phyloP scores from a whole-genome alignment of 306 rosid genomes.

The Herpetospermum pedunculosum region DNA sequence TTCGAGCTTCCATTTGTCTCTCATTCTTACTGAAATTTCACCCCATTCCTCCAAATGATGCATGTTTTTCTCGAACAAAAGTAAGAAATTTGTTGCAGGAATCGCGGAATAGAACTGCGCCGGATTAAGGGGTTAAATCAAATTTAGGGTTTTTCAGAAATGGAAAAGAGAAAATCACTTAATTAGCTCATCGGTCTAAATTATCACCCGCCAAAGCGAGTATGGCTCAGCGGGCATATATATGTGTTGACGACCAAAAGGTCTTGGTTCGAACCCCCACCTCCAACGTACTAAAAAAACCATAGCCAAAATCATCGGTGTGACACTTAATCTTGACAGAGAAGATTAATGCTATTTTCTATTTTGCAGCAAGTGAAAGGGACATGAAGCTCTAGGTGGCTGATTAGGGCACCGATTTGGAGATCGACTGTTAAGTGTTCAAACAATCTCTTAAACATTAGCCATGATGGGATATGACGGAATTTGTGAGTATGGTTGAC shows the following conservation, averaged over 20 bases:
- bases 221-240: too few relatives aligned
- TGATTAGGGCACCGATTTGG: too few relatives aligned
- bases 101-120: not conserved
- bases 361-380: not conserved
- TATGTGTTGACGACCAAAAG: too few relatives aligned
- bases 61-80: not conserved
- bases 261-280: too few relatives aligned
- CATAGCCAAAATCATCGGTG: not conserved
- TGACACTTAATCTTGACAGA: not conserved
- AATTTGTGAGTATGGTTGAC: too few relatives aligned
- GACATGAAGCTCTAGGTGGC: too few relatives aligned
- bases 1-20: not conserved
- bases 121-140: not conserved
- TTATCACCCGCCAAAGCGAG: not conserved
- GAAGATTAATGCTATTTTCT: not conserved
- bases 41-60: not conserved
- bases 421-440: too few relatives aligned
- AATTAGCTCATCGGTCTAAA: not conserved
- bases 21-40: not conserved
- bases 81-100: not conserved
- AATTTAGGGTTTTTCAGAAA: not conserved
- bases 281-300: too few relatives aligned
- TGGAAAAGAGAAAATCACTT: not conserved
- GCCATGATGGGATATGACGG: too few relatives aligned
- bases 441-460: too few relatives aligned